phyloP scores from a whole-genome alignment of 1,139 yeast genomes.

The Pichia sp. region DNA sequence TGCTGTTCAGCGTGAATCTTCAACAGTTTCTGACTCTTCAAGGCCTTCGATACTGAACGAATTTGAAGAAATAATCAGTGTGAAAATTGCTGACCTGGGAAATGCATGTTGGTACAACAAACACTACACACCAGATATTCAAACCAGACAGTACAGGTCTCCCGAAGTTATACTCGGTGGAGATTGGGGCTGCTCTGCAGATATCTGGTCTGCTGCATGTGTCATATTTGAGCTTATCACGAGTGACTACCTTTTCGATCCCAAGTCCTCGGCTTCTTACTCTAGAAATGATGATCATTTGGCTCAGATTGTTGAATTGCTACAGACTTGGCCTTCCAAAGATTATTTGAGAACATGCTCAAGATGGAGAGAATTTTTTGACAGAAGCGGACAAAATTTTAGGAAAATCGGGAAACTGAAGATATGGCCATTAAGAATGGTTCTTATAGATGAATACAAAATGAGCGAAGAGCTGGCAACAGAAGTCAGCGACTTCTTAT shows the following conservation, averaged over 20 bases:
- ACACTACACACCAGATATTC: constrained; percentile 69
- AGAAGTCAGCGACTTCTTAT: constrained; percentile 56
- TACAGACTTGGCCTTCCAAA: constrained; percentile 53
- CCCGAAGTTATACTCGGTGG: constrained; percentile 63
- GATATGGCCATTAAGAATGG: constrained; percentile 62
- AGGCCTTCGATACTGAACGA: constrained; percentile 23
- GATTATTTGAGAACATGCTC: constrained; percentile 44
- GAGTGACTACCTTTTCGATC: constrained; percentile 74
- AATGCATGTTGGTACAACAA: constrained; percentile 66
- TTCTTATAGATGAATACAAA: constrained; percentile 70
- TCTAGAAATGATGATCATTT: constrained; percentile 70
- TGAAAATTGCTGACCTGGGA: constrained; percentile 73
- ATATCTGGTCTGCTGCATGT: constrained; percentile 73
- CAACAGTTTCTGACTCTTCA: constrained; percentile 14
- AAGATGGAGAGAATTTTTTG: constrained; percentile 49
- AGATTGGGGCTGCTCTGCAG: constrained; percentile 72
- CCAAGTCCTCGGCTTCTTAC: constrained; percentile 47
- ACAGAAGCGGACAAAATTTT: constrained; percentile 35
- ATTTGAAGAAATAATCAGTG: constrained; percentile 37
- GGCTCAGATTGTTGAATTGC: constrained; percentile 66
- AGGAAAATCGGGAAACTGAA: constrained; percentile 57
- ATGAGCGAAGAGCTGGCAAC: constrained; percentile 82
- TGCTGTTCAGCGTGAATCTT: constrained; percentile 1
- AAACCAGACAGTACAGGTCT: constrained; percentile 70
- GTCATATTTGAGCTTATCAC: constrained; percentile 66